Base-by-base conservation (phyloP, 2,329 filamentous ascomycete species). In the Periconia digitata region DNA sequence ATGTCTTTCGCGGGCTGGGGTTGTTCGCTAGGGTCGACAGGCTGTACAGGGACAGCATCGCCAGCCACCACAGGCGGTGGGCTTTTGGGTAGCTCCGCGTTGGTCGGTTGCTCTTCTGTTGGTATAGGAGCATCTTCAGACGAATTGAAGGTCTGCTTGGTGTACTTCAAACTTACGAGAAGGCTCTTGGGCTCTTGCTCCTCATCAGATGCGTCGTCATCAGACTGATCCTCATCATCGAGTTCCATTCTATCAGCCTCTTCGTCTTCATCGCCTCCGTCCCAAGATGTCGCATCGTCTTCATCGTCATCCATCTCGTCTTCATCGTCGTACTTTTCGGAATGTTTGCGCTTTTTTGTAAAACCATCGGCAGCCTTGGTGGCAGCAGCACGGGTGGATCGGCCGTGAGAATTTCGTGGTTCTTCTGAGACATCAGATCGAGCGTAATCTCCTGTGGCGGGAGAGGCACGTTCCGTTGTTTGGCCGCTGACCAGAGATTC, bases 241-340 rank as follows among this genome's bases (percentile, higher is more conserved):
- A 76, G 75, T 0, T 83, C 81, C 16, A 86, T 78, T 44, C 89
- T 85, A 6, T 85, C 85, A 21, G 85, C 84, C 46, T 90, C 82
- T 42, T 90, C 82, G 32, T 87, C 85, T 49, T 91, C 88, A 46
- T 87, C 88, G 10, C 85, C 88, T 43, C 87, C 86, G 38, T 90
- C 86, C 65, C 85, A 89, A 55, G 78, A 80, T 22, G 73, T 73
- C 6, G 73, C 79, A 44, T 86, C 86, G 6, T 85, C 85, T 37
- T 82, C 83, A 8, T 89, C 83, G 8, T 89, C 86, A n/a, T n/a
- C n/a, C n/a, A n/a, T n/a, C 13, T 89, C 84, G 67, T 78, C 84
- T 61, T 83, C 80, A 60, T 85, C 78, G 60, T 84, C 80, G 63
- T 86, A 84, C 29, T 77, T 75, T 40, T 77, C 75, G 41, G 75